Conservation (phyloP, 805 yeast species). For the Candida multigemmis region DNA sequence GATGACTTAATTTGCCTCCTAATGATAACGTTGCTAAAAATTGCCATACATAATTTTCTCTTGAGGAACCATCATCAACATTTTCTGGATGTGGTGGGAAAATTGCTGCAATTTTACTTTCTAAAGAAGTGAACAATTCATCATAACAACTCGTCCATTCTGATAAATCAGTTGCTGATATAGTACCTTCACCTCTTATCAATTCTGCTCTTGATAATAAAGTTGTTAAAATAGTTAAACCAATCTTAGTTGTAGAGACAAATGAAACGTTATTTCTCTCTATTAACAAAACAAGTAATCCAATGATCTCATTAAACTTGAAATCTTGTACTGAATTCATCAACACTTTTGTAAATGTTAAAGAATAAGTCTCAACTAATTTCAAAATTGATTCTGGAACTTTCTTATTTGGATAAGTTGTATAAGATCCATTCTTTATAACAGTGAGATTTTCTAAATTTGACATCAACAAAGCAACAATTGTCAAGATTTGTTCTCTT, state of each 20-base stretch:
- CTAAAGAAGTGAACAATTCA: slow-evolving; percentile 67
- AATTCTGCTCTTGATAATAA: slow-evolving; percentile 86
- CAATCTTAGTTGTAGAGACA: slow-evolving; percentile 66
- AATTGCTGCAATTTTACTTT: slow-evolving; percentile 64
- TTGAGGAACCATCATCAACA: slow-evolving; percentile 49
- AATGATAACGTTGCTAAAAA: slow-evolving; percentile 88
- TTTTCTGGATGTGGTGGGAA: slow-evolving; percentile 66
- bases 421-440: slow-evolving; percentile 70
- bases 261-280: slow-evolving; percentile 63
- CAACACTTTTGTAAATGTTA: slow-evolving; percentile 73
- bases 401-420: slow-evolving; percentile 41
- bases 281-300: slow-evolving; percentile 60
- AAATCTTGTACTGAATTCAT: slow-evolving; percentile 81
- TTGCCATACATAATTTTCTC: slow-evolving; percentile 79
- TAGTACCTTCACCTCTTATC: slow-evolving; percentile 72
- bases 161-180: slow-evolving; percentile 44
- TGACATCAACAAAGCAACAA: slow-evolving; percentile 70
- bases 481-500: slow-evolving; percentile 66
- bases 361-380: slow-evolving; percentile 69
- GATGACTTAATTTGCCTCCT: slow-evolving; percentile 85
- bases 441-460: slow-evolving; percentile 75
- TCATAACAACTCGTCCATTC: slow-evolving; percentile 80
- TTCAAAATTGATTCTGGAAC: slow-evolving; percentile 47
- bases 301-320: slow-evolving; percentile 69
- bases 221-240: slow-evolving; percentile 83